Conservation (phyloP, 495 filamentous ascomycete genomes). For the Tuber umbilicatum region DNA sequence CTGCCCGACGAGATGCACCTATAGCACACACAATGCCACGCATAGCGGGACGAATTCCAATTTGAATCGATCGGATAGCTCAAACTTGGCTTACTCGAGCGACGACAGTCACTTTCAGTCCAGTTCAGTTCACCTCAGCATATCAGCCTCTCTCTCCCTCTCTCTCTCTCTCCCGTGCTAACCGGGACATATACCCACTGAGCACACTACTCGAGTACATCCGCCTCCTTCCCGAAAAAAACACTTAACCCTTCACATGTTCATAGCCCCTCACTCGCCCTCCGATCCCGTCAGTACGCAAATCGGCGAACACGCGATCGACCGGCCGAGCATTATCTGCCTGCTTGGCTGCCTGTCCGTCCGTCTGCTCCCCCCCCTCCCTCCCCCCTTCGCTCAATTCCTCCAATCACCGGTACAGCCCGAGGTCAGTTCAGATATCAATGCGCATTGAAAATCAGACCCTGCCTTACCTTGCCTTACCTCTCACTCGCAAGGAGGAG, state of each 20-base stretch:
- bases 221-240: neutral
- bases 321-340: neutral
- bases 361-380: neutral
- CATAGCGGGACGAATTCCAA: neutral
- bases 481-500: neutral
- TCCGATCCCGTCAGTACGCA: neutral
- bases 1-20: neutral
- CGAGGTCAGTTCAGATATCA: neutral
- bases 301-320: neutral
- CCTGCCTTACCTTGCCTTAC: neutral
- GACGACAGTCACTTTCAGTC: neutral
- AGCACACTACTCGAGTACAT: neutral
- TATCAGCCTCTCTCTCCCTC: neutral
- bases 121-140: neutral
- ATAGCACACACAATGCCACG: neutral
- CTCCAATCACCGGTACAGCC: neutral
- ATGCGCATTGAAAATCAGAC: neutral
- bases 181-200: neutral
- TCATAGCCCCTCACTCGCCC: neutral
- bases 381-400: neutral
- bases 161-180: neutral
- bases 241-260: neutral
- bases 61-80: neutral
- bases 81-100: neutral
- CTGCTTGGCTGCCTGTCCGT: neutral